Percentiles rank a stretch among this genome's conserved stretches.
Evolutionary conservation across 495 filamentous ascomycete genomes (phyloP).

Genomic region (Penicillium salamii): DNA sequence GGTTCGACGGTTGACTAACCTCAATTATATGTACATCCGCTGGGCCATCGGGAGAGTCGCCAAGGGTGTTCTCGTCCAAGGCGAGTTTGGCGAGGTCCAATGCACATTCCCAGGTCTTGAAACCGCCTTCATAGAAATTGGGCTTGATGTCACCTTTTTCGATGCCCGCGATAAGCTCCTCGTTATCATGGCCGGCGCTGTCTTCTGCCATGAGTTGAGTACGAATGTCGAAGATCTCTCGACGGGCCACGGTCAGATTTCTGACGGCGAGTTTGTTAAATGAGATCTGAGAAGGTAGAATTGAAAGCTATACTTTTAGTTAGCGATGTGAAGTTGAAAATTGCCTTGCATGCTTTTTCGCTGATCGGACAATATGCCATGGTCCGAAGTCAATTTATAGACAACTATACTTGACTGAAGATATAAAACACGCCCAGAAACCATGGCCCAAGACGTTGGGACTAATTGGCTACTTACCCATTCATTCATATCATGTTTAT

Average conservation of each 20-base stretch:
- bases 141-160: slow-evolving; percentile 83
- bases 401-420: too few relatives aligned
- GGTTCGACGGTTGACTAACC: slow-evolving; percentile 45
- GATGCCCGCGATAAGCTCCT: slow-evolving; percentile 53
- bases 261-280: slow-evolving; percentile 61
- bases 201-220: slow-evolving; percentile 94
- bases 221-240: slow-evolving; percentile 90
- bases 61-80: slow-evolving; percentile 12
- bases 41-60: slow-evolving; percentile 24
- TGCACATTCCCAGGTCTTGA: slow-evolving; percentile 98
- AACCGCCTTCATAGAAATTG: slow-evolving; percentile 94
- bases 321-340: slow-evolving; percentile 44
- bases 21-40: slow-evolving; percentile 64
- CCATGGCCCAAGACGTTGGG: too few relatives aligned
- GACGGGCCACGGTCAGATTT: slow-evolving; percentile 62
- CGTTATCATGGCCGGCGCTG: slow-evolving; percentile 42
- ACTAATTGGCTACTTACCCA: too few relatives aligned
- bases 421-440: too few relatives aligned
- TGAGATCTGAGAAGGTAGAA: slow-evolving; percentile 74
- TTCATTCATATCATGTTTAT: slow-evolving; percentile 41
- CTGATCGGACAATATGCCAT: too few relatives aligned
- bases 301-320: slow-evolving; percentile 56
- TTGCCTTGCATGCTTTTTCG: background rate
- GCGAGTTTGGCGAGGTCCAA: slow-evolving; percentile 75
- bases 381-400: too few relatives aligned